These are phyloP conservation scores for Trichocomaceae sp. DNA, from an alignment of 2,329 filamentous ascomycete genomes.

Conservation along the genomic window DNA sequence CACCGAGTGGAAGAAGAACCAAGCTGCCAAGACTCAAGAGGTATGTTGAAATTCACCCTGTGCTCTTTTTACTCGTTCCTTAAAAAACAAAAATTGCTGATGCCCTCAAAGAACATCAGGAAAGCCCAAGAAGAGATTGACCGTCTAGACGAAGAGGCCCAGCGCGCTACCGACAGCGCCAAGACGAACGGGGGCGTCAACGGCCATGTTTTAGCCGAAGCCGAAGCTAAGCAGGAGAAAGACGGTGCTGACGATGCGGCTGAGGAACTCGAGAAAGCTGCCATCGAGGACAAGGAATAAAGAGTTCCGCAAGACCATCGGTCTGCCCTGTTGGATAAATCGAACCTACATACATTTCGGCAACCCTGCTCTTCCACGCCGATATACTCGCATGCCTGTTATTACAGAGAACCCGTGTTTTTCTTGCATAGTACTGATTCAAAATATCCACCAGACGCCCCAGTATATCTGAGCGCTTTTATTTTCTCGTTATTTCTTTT, in stretches of 20 bases:
- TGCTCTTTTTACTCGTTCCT: background rate
- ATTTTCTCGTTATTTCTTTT: background rate
- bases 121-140: slow-evolving; percentile 96
- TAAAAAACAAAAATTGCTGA: slow-evolving; percentile 16
- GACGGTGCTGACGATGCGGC: slow-evolving; percentile 53
- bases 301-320: background rate
- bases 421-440: slow-evolving; percentile 6
- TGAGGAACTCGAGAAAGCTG: slow-evolving; percentile 55
- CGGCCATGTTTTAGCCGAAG: slow-evolving; percentile 46
- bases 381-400: background rate
- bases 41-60: slow-evolving; percentile 50
- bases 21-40: slow-evolving; percentile 81
- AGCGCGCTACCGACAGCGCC: slow-evolving; percentile 39
- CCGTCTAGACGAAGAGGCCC: slow-evolving; percentile 65
- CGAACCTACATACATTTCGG: background rate
- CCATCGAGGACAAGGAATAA: slow-evolving; percentile 50
- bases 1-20: slow-evolving; percentile 82
- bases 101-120: slow-evolving; percentile 70
- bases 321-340: slow-evolving; percentile 1
- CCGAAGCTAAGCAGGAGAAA: slow-evolving; percentile 52
- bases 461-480: slow-evolving; percentile 8
- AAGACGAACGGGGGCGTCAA: slow-evolving; percentile 50
- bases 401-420: slow-evolving; percentile 3
- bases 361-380: background rate
- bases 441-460: slow-evolving; percentile 1